Evolutionary conservation across 768 basidiomycete genomes (phyloP).

Genomic region (Lentinula sp.): DNA sequence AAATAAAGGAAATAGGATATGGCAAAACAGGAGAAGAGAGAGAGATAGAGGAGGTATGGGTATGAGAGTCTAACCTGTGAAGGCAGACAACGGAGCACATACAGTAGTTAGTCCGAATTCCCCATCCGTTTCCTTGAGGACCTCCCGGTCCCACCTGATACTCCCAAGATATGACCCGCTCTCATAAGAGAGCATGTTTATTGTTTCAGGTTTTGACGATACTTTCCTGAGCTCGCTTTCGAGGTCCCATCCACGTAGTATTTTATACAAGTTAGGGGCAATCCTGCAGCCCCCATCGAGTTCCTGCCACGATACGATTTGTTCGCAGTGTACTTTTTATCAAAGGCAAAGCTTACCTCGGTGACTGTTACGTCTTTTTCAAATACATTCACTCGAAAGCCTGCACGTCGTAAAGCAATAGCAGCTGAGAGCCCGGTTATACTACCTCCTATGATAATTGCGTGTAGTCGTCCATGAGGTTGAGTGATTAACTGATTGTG

Average conservation of each 20-base stretch:
- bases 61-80: no score
- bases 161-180: conserved; percentile 42
- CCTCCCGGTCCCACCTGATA: conserved; percentile 46
- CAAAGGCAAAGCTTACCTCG: not conserved
- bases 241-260: conserved; percentile 51
- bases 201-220: conserved; percentile 16
- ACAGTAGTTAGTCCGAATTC: conserved; percentile 30
- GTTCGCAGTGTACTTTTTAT: no score
- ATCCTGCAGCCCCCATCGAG: conserved; percentile 19
- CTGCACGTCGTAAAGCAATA: conserved; percentile 43
- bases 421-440: conserved; percentile 51
- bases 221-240: conserved; percentile 17
- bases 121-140: conserved; percentile 38
- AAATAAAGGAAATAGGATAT: not conserved
- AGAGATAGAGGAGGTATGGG: not conserved
- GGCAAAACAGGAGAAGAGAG: not conserved
- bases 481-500: not conserved
- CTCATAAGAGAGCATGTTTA: conserved; percentile 21
- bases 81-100: conserved; percentile 20
- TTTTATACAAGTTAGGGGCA: conserved; percentile 50
- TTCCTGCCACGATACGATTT: not conserved
- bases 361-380: conserved; percentile 27
- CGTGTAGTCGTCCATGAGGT: conserved; percentile 8
- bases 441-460: conserved; percentile 34
- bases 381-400: conserved; percentile 49